Base-by-base conservation (phyloP, 208 protist genomes). In the Balamuthia mandrillaris region DNA sequence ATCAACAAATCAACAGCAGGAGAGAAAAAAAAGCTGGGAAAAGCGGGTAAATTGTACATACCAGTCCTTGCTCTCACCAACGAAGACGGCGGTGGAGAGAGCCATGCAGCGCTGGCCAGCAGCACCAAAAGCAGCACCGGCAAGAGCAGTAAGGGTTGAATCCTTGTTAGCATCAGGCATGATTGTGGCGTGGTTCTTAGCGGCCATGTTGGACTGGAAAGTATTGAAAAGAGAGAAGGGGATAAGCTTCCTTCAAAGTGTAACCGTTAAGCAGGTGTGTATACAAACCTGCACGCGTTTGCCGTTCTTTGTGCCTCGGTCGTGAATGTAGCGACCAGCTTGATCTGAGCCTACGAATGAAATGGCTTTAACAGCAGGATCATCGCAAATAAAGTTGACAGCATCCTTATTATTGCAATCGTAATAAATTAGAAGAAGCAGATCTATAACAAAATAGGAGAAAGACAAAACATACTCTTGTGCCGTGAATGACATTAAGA, bases 101-200 rank as follows among this genome's bases (percentile, higher is more conserved):
- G 96, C 96, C 96, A 97, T 97, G 93, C 96, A 97, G 49, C 96
- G 89, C 91, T 97, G 96, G 27, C 96, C 96, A 21, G 94, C 93
- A 37, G 95, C 95, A 35, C 96, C 96, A 79, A 97, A 96, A 16
- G 93, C 91, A 72, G 96, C 91, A 81, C 94, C 95, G 24, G 91
- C 84, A 3, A 97, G 60, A 5, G 89, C 65, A 79, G 96, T 94
- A 18, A 96, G 63, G 33, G 94, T 94, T 70, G 88, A 70, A 58
- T 94, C 88, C 84, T 91, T 94, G 70, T 94, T 90, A 27, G 95
- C 94, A 86, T 97, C 96, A 56, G 93, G 91, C 47, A 97, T 39
- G 61, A 97, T 92, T 14, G 94, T 88, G 9, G 88, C 94, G 87
- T 97, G 96, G 87, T 97, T 97, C 92, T 97, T 98, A 21, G 96